Percentiles rank a stretch among this genome's conserved stretches.
Evolutionary conservation across 257 asterid species (phyloP).

Genomic region (Scutellaria galericulata): DNA sequence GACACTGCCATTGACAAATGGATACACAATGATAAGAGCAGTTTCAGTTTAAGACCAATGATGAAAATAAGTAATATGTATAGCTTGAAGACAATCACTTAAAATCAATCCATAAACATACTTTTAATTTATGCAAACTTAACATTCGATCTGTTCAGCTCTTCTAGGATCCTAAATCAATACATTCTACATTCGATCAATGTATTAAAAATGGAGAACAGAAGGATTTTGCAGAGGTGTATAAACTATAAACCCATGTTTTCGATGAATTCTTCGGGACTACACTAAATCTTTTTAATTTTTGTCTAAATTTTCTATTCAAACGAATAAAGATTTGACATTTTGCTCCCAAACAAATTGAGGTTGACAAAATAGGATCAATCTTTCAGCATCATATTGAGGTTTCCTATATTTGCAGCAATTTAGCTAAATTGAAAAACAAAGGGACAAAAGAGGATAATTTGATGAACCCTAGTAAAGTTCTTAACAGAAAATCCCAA

Average conservation of each 20-base stretch:
- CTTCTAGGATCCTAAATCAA: not conserved
- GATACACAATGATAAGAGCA: too few species aligned
- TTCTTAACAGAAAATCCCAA: slow-evolving; percentile 10
- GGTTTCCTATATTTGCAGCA: slow-evolving; percentile 9
- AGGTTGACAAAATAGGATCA: not conserved
- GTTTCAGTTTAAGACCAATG: too few species aligned
- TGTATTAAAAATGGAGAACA: too few species aligned
- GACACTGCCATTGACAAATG: slow-evolving; percentile 57
- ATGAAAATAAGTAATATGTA: not conserved
- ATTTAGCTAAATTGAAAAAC: not conserved
- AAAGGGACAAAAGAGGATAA: not conserved
- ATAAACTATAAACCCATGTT: slow-evolving; percentile 12
- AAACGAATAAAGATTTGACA: too few species aligned
- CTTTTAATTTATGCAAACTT: too few species aligned
- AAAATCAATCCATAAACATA: too few species aligned
- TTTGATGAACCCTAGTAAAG: slow-evolving; percentile 30
- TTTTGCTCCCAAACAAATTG: slow-evolving; percentile 5
- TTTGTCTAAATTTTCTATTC: too few species aligned
- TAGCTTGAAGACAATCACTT: too few species aligned
- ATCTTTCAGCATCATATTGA: not conserved
- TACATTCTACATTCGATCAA: not conserved
- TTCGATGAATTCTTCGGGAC: not conserved
- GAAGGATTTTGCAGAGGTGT: too few species aligned
- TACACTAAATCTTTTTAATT: not conserved
- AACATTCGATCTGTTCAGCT: not conserved